These are phyloP conservation scores for Yarrowia deformans DNA, from an alignment of 805 yeast species.

Conservation along the genomic window DNA sequence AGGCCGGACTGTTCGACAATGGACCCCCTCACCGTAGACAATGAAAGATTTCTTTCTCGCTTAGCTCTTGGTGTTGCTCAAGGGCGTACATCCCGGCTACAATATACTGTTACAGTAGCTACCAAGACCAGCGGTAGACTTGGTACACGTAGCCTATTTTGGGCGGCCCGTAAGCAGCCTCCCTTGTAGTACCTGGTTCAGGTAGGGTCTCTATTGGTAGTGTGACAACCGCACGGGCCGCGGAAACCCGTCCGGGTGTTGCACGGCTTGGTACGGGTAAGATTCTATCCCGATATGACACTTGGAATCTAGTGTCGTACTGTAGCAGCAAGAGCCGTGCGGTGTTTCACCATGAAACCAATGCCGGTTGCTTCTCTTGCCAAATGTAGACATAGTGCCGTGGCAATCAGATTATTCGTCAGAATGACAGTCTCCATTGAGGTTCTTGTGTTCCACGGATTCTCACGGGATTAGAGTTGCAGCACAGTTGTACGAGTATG, in stretches of 20 bases:
- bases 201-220: background rate
- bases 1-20: too few relatives aligned
- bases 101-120: background rate
- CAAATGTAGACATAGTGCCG: too few relatives aligned
- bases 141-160: too few relatives aligned
- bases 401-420: too few relatives aligned
- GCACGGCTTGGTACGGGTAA: background rate
- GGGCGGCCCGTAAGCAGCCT: too few relatives aligned
- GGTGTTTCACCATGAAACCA: background rate
- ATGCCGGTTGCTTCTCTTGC: too few relatives aligned
- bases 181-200: too few relatives aligned
- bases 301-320: background rate
- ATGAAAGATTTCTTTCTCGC: too few relatives aligned
- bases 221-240: constrained; percentile 2
- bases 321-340: background rate
- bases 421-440: background rate
- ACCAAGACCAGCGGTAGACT: background rate
- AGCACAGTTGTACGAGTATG: too few relatives aligned
- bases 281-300: background rate
- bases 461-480: background rate
- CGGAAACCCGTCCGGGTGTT: background rate
- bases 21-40: too few relatives aligned
- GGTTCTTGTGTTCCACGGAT: background rate
- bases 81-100: too few relatives aligned
- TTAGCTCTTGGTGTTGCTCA: too few relatives aligned